A percentile compares a stretch with the other conserved stretches of the same genome.
phyloP scores from a whole-genome alignment of 2,329 filamentous ascomycete species.

The Endothia cerciana region DNA sequence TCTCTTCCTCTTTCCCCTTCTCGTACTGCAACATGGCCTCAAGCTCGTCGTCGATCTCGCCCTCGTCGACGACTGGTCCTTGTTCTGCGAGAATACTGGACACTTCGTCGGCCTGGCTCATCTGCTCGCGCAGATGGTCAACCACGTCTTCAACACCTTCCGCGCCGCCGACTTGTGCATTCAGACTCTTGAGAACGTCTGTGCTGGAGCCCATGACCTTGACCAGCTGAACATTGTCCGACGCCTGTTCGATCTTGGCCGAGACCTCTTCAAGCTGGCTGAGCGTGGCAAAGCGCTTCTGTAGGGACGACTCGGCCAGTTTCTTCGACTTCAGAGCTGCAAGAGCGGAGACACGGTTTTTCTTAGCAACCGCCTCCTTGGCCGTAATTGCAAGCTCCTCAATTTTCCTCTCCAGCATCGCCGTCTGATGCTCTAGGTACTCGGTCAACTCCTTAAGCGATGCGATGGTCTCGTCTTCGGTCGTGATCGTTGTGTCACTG shows the following conservation, averaged over 20 bases:
- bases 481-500: slow-evolving; percentile 61
- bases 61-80: slow-evolving; percentile 69
- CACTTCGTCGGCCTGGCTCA: slow-evolving; percentile 82
- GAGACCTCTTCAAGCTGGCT: slow-evolving; percentile 83
- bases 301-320: slow-evolving; percentile 73
- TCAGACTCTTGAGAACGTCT: slow-evolving; percentile 71
- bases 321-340: slow-evolving; percentile 84
- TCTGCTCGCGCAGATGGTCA: slow-evolving; percentile 76
- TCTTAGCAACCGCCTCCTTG: slow-evolving; percentile 69
- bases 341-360: slow-evolving; percentile 76
- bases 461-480: slow-evolving; percentile 81
- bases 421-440: slow-evolving; percentile 74
- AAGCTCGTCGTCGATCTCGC: slow-evolving; percentile 85
- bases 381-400: slow-evolving; percentile 67
- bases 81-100: slow-evolving; percentile 73
- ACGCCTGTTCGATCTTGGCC: slow-evolving; percentile 81
- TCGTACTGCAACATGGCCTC: slow-evolving; percentile 71
- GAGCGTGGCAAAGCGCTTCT: slow-evolving; percentile 73
- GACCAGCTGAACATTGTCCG: slow-evolving; percentile 82
- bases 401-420: slow-evolving; percentile 68
- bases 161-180: slow-evolving; percentile 75
- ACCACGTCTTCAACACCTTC: slow-evolving; percentile 78
- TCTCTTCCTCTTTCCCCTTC: slow-evolving; percentile 55
- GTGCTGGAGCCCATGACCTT: slow-evolving; percentile 80
- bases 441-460: slow-evolving; percentile 79